Evolutionary conservation across 1,139 yeast genomes (phyloP).

Genomic region (Candida glucosophila): DNA sequence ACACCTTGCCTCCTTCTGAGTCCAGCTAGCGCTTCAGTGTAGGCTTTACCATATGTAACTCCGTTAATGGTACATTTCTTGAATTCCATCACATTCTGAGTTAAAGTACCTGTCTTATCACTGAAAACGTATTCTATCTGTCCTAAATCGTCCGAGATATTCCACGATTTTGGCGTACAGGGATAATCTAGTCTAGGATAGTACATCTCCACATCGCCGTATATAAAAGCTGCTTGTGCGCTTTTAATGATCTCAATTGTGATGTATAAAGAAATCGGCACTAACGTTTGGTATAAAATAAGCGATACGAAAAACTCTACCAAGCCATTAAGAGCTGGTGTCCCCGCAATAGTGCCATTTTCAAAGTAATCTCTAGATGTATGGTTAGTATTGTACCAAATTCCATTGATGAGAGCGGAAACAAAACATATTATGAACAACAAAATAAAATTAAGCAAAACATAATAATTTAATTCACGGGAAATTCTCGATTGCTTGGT

Average conservation of each 20-base stretch:
- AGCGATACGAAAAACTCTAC: conserved; percentile 44
- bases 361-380: conserved; percentile 39
- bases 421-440: conserved; percentile 43
- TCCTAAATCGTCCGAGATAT: conserved; percentile 57
- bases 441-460: conserved; percentile 37
- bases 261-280: conserved; percentile 52
- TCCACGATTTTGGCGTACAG: conserved; percentile 56
- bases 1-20: conserved; percentile 47
- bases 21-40: conserved; percentile 56
- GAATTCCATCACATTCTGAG: conserved; percentile 56
- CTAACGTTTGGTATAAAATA: conserved; percentile 49
- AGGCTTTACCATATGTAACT: conserved; percentile 48
- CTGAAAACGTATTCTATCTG: conserved; percentile 55
- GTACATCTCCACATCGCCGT: conserved; percentile 44
- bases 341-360: conserved; percentile 42
- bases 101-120: conserved; percentile 55
- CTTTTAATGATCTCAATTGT: conserved; percentile 54
- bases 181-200: conserved; percentile 46
- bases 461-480: conserved; percentile 42
- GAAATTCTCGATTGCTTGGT: conserved; percentile 48
- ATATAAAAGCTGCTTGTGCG: conserved; percentile 49
- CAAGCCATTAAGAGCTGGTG: conserved; percentile 44
- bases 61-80: conserved; percentile 52
- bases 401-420: conserved; percentile 45
- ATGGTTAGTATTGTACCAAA: conserved; percentile 27